Evolutionary conservation across 805 yeast genomes (phyloP).

Genomic region (Candida krabiensis): DNA sequence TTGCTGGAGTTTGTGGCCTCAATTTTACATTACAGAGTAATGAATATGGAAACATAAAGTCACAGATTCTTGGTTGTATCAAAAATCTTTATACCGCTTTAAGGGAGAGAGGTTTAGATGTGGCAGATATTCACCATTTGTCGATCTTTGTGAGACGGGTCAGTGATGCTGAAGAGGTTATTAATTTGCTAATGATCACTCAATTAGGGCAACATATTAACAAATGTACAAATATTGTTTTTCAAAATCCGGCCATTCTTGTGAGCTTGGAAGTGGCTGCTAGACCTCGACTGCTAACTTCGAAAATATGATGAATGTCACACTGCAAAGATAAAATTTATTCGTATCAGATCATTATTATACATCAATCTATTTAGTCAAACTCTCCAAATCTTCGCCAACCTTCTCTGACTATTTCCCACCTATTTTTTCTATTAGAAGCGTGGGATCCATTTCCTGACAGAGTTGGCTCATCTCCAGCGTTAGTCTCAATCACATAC

Average conservation of each 20-base stretch:
- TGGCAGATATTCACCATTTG: slow-evolving; percentile 3
- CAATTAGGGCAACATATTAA: slow-evolving; percentile 11
- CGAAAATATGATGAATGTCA: background rate
- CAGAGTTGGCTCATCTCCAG: slow-evolving; percentile 15
- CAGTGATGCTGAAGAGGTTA: slow-evolving; percentile 9
- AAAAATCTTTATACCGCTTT: slow-evolving; percentile 3
- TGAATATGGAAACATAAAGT: slow-evolving; percentile 1
- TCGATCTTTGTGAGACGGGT: slow-evolving; percentile 2
- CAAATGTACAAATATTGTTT: slow-evolving; percentile 35
- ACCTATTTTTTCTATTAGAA: slow-evolving; percentile 26
- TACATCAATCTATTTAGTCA: slow-evolving; percentile 15
- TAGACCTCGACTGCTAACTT: slow-evolving; percentile 11
- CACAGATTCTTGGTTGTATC: slow-evolving; percentile 4
- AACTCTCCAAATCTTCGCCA: slow-evolving; percentile 61
- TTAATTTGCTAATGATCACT: slow-evolving; percentile 8
- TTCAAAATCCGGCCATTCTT: slow-evolving; percentile 42
- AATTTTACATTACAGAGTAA: background rate
- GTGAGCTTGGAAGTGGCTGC: slow-evolving; percentile 49
- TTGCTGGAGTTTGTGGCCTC: slow-evolving; percentile 4
- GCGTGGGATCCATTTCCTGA: slow-evolving; percentile 1
- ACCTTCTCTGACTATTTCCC: slow-evolving; percentile 66
- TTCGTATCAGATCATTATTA: background rate
- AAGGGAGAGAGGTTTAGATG: slow-evolving; percentile 3
- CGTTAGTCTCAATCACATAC: slow-evolving; percentile 64
- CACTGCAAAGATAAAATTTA: background rate